A percentile compares a stretch with the other conserved stretches of the same genome.
Evolutionary conservation across 495 filamentous ascomycete genomes (phyloP).

Genomic region (Penicillium tannophilum): DNA sequence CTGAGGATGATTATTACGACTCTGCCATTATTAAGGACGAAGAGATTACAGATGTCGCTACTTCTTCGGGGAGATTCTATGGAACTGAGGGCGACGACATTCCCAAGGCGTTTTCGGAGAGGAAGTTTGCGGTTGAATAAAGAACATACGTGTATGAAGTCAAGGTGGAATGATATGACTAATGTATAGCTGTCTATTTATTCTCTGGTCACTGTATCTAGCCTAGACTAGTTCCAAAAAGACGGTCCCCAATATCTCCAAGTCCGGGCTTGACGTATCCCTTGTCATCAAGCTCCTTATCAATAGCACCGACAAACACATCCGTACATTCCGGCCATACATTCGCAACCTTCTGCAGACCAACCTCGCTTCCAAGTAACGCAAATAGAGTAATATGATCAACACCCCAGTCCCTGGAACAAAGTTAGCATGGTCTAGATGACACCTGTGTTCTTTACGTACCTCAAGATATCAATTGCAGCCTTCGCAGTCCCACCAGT

Average conservation of each 20-base stretch:
- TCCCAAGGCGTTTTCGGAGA: background rate
- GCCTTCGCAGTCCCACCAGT: conserved; percentile 84
- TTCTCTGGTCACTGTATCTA: background rate
- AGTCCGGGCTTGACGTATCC: conserved; percentile 87
- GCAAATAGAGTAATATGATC: conserved; percentile 71
- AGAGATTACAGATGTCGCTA: background rate
- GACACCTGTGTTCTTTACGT: conserved; percentile 2
- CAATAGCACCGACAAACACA: conserved; percentile 77
- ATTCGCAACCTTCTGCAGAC: conserved; percentile 64
- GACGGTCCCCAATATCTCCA: conserved; percentile 84
- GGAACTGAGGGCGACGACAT: background rate
- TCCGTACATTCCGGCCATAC: conserved; percentile 72
- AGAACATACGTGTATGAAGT: background rate
- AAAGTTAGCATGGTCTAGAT: background rate
- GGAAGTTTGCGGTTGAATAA: background rate
- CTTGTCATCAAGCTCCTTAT: conserved; percentile 63
- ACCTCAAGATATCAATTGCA: conserved; percentile 76
- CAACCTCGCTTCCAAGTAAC: conserved; percentile 66
- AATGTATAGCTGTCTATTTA: background rate
- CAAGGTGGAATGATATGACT: background rate
- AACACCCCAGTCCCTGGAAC: conserved; percentile 73
- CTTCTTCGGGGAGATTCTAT: background rate
- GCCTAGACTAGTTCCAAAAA: conserved; percentile 67
- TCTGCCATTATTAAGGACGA: background rate
- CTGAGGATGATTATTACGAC: background rate